phyloP scores from a whole-genome alignment of 1,284 basidiomycete species.

The Ustilago xerochloae region DNA sequence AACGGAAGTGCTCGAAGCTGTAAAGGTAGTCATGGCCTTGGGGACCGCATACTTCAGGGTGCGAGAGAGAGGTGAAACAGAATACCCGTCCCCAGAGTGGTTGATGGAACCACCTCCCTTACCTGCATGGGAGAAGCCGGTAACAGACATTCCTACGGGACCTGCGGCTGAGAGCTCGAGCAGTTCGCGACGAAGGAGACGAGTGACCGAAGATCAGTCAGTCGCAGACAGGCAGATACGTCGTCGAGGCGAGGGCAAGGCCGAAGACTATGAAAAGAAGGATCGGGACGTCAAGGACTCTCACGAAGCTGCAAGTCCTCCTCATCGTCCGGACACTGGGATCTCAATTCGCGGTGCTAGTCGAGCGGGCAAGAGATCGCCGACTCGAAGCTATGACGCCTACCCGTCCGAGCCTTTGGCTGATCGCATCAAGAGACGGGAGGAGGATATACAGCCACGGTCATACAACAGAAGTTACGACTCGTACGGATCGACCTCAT shows the following conservation, averaged over 20 bases:
- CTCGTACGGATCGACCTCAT: not conserved
- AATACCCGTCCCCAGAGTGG: conserved; percentile 3
- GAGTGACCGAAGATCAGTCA: not conserved
- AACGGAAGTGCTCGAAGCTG: conserved; percentile 6
- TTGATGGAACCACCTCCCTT: conserved; percentile 11
- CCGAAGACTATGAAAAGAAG: not conserved
- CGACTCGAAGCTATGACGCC: not conserved
- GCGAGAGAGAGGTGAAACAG: not conserved
- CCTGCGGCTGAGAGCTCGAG: not conserved
- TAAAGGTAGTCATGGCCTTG: not conserved
- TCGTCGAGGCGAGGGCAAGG: conserved; percentile 5
- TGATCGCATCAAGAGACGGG: not conserved
- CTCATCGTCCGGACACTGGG: not conserved
- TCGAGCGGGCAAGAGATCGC: not conserved
- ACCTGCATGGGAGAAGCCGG: not conserved
- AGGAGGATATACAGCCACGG: not conserved
- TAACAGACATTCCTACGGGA: not conserved
- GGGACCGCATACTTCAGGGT: not conserved
- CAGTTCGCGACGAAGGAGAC: not conserved
- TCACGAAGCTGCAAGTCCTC: not conserved
- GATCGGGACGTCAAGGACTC: not conserved
- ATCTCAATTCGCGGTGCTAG: conserved; percentile 7
- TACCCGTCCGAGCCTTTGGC: not conserved
- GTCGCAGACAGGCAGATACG: not conserved
- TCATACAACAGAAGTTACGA: not conserved